Evolutionary conservation across 1,284 basidiomycete genomes (phyloP).

Genomic region (Blastosporella zonata): DNA sequence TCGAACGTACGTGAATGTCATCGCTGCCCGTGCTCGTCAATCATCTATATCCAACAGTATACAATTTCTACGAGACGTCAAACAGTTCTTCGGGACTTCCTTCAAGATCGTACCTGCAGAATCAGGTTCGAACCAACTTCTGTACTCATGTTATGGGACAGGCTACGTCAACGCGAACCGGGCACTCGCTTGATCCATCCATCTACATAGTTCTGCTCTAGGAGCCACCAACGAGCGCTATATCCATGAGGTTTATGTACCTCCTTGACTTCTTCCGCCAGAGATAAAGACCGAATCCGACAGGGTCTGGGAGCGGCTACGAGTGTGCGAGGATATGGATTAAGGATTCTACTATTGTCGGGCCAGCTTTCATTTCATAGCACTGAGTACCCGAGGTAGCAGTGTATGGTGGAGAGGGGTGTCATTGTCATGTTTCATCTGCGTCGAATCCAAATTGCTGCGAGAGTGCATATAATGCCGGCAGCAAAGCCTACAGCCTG

Average conservation of each 20-base stretch:
- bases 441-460: constrained; percentile 15
- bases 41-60: constrained; percentile 48
- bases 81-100: constrained; percentile 75
- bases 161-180: constrained; percentile 78
- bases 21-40: constrained; percentile 14
- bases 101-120: constrained; percentile 55
- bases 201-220: background rate
- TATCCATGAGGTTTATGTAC: background rate
- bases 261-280: background rate
- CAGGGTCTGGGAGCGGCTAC: background rate
- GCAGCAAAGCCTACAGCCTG: constrained; percentile 33
- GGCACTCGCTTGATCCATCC: constrained; percentile 53
- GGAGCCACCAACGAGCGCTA: background rate
- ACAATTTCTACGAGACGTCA: constrained; percentile 86
- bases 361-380: too few species aligned
- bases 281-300: background rate
- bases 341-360: too few species aligned
- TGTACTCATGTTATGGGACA: constrained; percentile 78
- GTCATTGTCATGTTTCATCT: constrained; percentile 11
- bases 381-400: background rate
- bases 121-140: constrained; percentile 48
- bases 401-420: background rate
- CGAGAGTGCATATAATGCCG: constrained; percentile 27
- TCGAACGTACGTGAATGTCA: constrained; percentile 63
- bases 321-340: too few species aligned